Base-by-base conservation (phyloP, 441 rosid genomes). In the Dalechampia spathulata region DNA sequence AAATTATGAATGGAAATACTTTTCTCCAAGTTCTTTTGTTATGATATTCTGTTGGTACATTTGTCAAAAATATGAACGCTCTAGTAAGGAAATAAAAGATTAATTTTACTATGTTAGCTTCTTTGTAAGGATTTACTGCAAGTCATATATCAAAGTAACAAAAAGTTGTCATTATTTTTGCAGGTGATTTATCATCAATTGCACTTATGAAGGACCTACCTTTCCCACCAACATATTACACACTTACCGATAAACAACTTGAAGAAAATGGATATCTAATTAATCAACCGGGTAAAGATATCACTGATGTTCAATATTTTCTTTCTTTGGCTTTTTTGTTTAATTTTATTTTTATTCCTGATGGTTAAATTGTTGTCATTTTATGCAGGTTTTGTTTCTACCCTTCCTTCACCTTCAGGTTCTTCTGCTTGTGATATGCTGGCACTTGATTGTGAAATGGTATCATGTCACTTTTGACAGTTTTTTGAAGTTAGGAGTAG, bases 381-480 rank as follows among this genome's bases (percentile, higher is more conserved):
- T 67, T 43, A 7, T 68, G 54, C 69, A 87, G 99, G 72, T 61
- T 89, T 89, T 69, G 44, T 67, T 55, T 76, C 80, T 55, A 89
- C 99, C 25, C 60, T 69, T 74, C 81, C 96, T 68, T 79, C 84
- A 53, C 83, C 97, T 49, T 64, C 75, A 39, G 90, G 76, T 64
- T 78, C 80, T 66, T 48, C 67, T 61, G 68, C 72, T 26, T 63
- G 70, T 61, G 84, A 82, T 60, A 69, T 85, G 49, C 64, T 93
- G 76, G 95, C 95, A 60, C 92, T 93, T 70, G 99, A 93, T 54
- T 93, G 97, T 51, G 99, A 89, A 79, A 93, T 93, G 99, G 99
- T 93, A 81, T 70, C 66, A 59, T 63, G 44, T 25, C 37, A 49
- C 46, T 65, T 41, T 25, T 48, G 16, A 45, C 30, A 34, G 34